Evolutionary conservation across 176 grass and related monocot species (phyloP), one percentile per base, ranked within the genome.

Genomic region (Bromus sterilis): DNA sequence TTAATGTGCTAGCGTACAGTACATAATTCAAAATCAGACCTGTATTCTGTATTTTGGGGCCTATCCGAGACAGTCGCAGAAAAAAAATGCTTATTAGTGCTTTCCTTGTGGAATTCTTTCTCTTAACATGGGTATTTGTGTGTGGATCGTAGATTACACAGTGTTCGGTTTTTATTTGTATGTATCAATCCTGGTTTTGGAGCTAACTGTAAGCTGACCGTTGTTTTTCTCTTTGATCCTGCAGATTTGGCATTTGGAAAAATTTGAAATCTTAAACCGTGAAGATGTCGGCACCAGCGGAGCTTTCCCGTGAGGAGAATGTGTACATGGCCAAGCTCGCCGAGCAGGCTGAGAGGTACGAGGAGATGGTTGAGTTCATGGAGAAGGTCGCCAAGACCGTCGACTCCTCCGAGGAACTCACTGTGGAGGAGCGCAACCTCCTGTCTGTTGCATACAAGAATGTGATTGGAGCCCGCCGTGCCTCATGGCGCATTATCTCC

Each of bases 351-450:
- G 91, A 94, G 82, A 86, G 94, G 83, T 91, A 97, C 9, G 94
- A 97, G 82, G 94, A 97, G 79, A 97, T 97, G 94, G 94, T 92
- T 0, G 89, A 92, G 59, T 97, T 91, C 85, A 97, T 97, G 94
- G 94, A 97, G 87, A 92, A 91, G 85, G 91, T 94, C 63, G 87
- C 88, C 66, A 90, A 91, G 87, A 89, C 89, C 0, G 85, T 92
- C 7, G 86, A 84, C 46, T 86, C 87, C 46, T 86, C 87, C 0
- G 94, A 92, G 76, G 91, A 91, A 64, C 78, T 97, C 64, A 93
- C 91, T 0, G 89, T 92, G 5, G 94, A 97, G 87, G 94, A 97
- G 89, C 91, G 94, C 86, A 97, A 94, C 82, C 89, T 97, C 23
- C 73, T 97, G 10, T 97, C 91, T 23, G 94, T 94, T 4, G 94